Conservation (phyloP, 352 stramenopile species). For the Discostella stelligera region DNA sequence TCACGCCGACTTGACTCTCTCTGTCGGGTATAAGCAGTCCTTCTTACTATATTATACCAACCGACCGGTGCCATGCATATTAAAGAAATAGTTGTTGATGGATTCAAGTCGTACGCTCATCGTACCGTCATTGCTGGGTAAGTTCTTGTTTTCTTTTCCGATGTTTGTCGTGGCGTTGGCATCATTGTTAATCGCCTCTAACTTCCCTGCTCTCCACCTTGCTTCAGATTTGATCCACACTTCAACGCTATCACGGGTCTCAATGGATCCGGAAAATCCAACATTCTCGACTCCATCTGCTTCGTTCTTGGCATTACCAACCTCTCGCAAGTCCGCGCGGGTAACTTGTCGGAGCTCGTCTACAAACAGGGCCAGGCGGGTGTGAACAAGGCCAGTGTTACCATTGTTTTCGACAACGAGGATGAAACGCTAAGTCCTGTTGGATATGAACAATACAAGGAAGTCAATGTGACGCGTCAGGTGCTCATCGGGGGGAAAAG, state of each 20-base stretch:
- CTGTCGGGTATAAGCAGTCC: no score
- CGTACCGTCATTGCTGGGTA: conserved; percentile 95
- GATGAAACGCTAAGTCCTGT: conserved; percentile 88
- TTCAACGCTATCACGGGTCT: conserved; percentile 99
- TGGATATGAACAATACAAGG: conserved; percentile 95
- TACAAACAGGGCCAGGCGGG: conserved; percentile 99
- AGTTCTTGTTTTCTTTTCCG: conserved; percentile 32
- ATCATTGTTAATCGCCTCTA: conserved; percentile 19
- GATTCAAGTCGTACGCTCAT: conserved; percentile 99
- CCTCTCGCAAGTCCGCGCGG: conserved; percentile 96
- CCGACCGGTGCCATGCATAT: conserved; percentile 90
- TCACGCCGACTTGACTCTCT: no score
- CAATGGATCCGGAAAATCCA: conserved; percentile 99
- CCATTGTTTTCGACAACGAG: conserved; percentile 99
- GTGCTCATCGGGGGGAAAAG: conserved; percentile 98
- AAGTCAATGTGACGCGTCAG: conserved; percentile 98
- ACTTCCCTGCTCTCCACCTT: not conserved
- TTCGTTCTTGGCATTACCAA: conserved; percentile 99
- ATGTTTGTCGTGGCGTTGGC: not conserved
- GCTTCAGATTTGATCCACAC: conserved; percentile 91
- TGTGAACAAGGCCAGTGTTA: conserved; percentile 98
- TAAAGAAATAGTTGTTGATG: conserved; percentile 99
- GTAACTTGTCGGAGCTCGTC: conserved; percentile 98
- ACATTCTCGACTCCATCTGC: conserved; percentile 99
- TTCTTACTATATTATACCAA: not conserved